Percentiles rank a stretch among this genome's conserved stretches.
Conservation (phyloP, 106 monocot genomes). For the Triglochin maritima region DNA sequence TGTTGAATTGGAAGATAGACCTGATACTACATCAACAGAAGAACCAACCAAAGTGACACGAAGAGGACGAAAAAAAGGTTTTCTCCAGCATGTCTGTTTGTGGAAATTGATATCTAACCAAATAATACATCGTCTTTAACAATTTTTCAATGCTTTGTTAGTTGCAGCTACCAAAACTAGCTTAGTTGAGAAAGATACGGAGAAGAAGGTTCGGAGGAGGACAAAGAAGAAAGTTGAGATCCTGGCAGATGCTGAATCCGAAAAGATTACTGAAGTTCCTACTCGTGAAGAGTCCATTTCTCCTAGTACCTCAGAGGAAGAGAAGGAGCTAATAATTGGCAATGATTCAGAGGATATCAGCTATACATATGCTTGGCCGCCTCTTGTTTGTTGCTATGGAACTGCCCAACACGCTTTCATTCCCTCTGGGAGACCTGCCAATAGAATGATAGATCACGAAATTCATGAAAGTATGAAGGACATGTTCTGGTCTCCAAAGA, state of each 20-base stretch:
- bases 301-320: not conserved
- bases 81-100: not conserved
- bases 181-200: slow-evolving; percentile 13
- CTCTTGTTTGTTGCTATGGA: slow-evolving; percentile 87
- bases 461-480: slow-evolving; percentile 58
- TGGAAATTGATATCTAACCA: not conserved
- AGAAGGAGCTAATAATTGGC: slow-evolving; percentile 13
- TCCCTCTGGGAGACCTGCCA: slow-evolving; percentile 74
- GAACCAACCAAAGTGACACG: slow-evolving; percentile 4
- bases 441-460: slow-evolving; percentile 66
- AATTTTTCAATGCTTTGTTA: not conserved
- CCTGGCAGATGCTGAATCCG: slow-evolving; percentile 6
- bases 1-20: slow-evolving; percentile 10
- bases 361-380: slow-evolving; percentile 52
- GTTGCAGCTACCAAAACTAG: slow-evolving; percentile 28
- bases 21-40: not conserved
- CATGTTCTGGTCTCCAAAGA: slow-evolving; percentile 64
- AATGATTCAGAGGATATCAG: slow-evolving; percentile 43
- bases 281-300: slow-evolving; percentile 4
- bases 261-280: slow-evolving; percentile 9
- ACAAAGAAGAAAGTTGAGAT: slow-evolving; percentile 26
- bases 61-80: slow-evolving; percentile 61
- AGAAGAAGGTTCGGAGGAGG: slow-evolving; percentile 28
- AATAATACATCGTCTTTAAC: not conserved
- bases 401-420: slow-evolving; percentile 66